Conservation (phyloP, 2,329 filamentous ascomycete species). For the Diaporthe aspalathi region DNA sequence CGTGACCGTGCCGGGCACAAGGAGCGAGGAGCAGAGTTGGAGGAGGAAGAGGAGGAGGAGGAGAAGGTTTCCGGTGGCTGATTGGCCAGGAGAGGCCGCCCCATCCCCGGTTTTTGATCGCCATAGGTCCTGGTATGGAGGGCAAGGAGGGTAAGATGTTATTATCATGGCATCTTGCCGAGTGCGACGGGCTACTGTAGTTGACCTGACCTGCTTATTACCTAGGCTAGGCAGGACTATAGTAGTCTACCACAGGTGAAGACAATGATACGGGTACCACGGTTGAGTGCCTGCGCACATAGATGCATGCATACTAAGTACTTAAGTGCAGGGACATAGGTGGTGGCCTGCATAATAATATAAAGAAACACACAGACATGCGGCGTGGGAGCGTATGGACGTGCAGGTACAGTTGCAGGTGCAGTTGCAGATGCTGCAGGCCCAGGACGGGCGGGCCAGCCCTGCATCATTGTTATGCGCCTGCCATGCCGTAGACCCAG, state of each 20-base stretch:
- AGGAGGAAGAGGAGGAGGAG: neutral
- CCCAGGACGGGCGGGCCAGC: constrained; percentile 2
- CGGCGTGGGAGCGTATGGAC: neutral
- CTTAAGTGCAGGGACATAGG: too few relatives aligned
- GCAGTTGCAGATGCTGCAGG: constrained; percentile 24
- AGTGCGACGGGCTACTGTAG: too few relatives aligned
- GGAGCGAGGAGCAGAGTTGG: neutral
- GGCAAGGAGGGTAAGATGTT: too few relatives aligned
- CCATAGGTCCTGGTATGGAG: neutral
- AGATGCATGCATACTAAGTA: too few relatives aligned
- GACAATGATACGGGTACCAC: neutral
- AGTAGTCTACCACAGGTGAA: too few relatives aligned
- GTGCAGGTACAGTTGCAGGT: too few relatives aligned
- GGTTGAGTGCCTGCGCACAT: neutral
- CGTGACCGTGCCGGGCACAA: neutral
- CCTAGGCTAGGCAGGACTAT: too few relatives aligned
- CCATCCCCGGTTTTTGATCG: constrained; percentile 12
- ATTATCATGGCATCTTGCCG: too few relatives aligned
- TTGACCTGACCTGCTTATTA: too few relatives aligned
- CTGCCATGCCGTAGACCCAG: constrained; percentile 1
- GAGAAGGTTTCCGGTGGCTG: neutral
- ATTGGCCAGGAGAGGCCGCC: constrained; percentile 24
- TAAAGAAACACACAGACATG: neutral
- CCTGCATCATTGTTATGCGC: constrained; percentile 28
- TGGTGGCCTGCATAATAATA: too few relatives aligned